Conservation (phyloP, 768 basidiomycete genomes). For the Imleria badia region DNA sequence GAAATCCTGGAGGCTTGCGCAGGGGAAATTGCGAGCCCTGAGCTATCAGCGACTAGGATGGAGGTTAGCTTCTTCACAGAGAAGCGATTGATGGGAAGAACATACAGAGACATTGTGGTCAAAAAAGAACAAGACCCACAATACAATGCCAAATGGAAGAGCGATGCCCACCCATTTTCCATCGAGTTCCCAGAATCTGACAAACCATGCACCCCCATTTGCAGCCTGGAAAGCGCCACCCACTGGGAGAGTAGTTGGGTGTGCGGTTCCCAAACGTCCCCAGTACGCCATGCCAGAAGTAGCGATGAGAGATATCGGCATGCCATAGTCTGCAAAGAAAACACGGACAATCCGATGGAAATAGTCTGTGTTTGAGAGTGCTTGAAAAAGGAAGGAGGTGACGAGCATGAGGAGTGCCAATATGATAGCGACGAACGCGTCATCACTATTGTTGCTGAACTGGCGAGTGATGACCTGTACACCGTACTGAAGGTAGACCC, state of each 20-base stretch:
- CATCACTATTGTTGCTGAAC: slow-evolving; percentile 44
- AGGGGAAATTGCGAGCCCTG: slow-evolving; percentile 88
- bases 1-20: slow-evolving; percentile 85
- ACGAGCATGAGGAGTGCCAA: slow-evolving; percentile 78
- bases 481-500: slow-evolving; percentile 89
- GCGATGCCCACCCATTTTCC: slow-evolving; percentile 89
- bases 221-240: slow-evolving; percentile 70
- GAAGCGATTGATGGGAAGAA: background rate
- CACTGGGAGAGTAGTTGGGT: slow-evolving; percentile 67
- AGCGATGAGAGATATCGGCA: slow-evolving; percentile 83
- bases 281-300: slow-evolving; percentile 81
- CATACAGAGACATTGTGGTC: slow-evolving; percentile 89
- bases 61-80: background rate
- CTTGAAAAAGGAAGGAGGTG: slow-evolving; percentile 70
- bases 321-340: slow-evolving; percentile 85
- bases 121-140: slow-evolving; percentile 94
- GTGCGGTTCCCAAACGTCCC: slow-evolving; percentile 67
- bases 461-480: slow-evolving; percentile 81
- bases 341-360: slow-evolving; percentile 74
- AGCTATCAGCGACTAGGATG: slow-evolving; percentile 77
- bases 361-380: slow-evolving; percentile 57
- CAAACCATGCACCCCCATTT: slow-evolving; percentile 75
- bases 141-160: slow-evolving; percentile 81
- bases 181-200: slow-evolving; percentile 85
- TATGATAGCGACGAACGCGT: slow-evolving; percentile 63